Evolutionary conservation across 1,139 yeast genomes (phyloP).

Genomic region (Blastobotrys arbuscula): DNA sequence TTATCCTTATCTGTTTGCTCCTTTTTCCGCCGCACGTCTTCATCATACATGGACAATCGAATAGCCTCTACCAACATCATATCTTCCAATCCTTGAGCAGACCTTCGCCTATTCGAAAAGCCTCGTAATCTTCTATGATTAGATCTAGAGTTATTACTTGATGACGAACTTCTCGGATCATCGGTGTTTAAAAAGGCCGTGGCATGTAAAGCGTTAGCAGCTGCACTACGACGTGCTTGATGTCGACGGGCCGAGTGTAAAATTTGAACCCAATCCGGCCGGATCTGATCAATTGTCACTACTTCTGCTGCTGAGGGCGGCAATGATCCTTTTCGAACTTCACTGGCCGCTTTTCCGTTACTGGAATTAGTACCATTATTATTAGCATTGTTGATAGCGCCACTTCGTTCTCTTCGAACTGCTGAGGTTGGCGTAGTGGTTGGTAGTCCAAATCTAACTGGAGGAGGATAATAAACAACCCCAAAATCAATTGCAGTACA

Average conservation of each 20-base stretch:
- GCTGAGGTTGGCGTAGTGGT: constrained; percentile 8
- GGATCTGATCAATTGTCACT: constrained; percentile 68
- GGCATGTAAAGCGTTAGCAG: constrained; percentile 91
- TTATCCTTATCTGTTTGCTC: constrained; percentile 8
- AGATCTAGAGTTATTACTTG: constrained; percentile 7
- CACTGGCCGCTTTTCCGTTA: constrained; percentile 4
- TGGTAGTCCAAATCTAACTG: constrained; percentile 18
- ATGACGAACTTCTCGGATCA: constrained; percentile 17
- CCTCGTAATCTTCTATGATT: constrained; percentile 11
- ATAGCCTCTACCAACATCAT: constrained; percentile 83
- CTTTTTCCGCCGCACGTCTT: constrained; percentile 12
- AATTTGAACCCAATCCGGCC: constrained; percentile 90
- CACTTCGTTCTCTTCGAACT: neutral
- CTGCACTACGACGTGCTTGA: constrained; percentile 81
- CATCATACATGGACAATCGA: constrained; percentile 39
- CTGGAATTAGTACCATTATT: neutral
- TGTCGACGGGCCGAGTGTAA: constrained; percentile 66
- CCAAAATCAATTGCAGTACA: constrained; percentile 89
- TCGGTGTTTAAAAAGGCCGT: constrained; percentile 48
- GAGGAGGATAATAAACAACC: constrained; percentile 66
- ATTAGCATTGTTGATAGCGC: constrained; percentile 7
- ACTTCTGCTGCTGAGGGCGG: constrained; percentile 34
- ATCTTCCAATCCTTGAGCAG: constrained; percentile 50
- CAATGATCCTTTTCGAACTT: constrained; percentile 23
- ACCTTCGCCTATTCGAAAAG: constrained; percentile 2